Base-by-base conservation (phyloP, 306 rosid species). In the Adenanthera pavonina region DNA sequence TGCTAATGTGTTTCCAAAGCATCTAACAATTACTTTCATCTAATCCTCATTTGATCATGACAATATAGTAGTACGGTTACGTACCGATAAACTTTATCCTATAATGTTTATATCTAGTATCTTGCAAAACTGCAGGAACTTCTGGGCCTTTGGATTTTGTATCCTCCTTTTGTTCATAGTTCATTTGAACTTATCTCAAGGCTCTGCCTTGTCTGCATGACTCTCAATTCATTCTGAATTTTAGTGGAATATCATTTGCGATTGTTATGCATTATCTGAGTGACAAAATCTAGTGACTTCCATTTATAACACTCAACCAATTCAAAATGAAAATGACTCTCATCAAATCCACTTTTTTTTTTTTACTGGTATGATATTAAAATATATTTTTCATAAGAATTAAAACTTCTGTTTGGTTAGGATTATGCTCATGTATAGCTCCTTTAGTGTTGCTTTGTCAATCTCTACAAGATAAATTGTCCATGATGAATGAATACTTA, bases 401-500 rank as follows among this genome's bases (percentile, higher is more conserved):
- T 33, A 17, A 64, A 20, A 69, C 48, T 72, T 64, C 40, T 36
- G 36, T 83, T 38, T 40, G 15, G 48, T 33, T 69, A 5, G 57
- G 82, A 33, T 57, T 53, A 40, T 74, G 47, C 64, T 83, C 60
- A 19, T 65, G 10, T 12, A 54, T 9, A 35, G 46, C 48, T 47
- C 15, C 19, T 56, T 43, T 20, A 16, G 13, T 78, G 35, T 74
- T 76, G 20, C 53, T 34, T 75, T 78, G 76, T 54, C 78, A 20
- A 30, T 61, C 33, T 44, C 19, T 52, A 36, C 43, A 69, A 52
- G 48, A 51, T 72, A 49, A 33, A 44, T 34, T 69, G 46, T 79
- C 75, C 68, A 36, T 74, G 34, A 64, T 64, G 61, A 53, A 13
- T 56, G 15, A 14, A 78, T 82, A 57, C 78, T 70, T 52, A 60